phyloP scores from a whole-genome alignment of 345 rosid species.

The Euphorbia pulcherrima region DNA sequence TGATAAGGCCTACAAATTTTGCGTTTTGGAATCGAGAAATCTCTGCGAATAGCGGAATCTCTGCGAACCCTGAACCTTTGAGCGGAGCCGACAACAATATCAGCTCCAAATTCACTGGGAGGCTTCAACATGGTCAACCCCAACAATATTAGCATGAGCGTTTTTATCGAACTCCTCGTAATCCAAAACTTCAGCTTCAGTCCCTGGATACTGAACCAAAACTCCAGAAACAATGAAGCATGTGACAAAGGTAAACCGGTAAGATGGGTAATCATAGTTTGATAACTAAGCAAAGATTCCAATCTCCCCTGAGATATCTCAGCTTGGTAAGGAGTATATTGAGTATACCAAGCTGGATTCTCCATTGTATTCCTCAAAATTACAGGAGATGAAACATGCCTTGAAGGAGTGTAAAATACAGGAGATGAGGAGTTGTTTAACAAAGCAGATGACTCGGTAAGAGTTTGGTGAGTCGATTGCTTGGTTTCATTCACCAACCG shows the following conservation, averaged over 20 bases:
- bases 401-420: slow-evolving; percentile 47
- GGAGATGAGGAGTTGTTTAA: slow-evolving; percentile 32
- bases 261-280: slow-evolving; percentile 82
- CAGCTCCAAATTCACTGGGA: slow-evolving; percentile 91
- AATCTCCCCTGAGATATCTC: slow-evolving; percentile 94
- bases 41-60: too few species aligned
- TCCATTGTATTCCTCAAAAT: slow-evolving; percentile 91
- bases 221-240: slow-evolving; percentile 95
- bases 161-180: slow-evolving; percentile 79
- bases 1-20: too few species aligned
- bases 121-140: slow-evolving; percentile 94
- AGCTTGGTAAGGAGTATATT: slow-evolving; percentile 96
- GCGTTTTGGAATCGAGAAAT: too few species aligned
- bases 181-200: slow-evolving; percentile 89
- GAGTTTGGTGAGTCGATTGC: slow-evolving; percentile 24
- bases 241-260: slow-evolving; percentile 93
- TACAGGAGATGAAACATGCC: slow-evolving; percentile 81
- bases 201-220: slow-evolving; percentile 93
- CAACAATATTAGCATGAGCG: slow-evolving; percentile 84
- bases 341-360: slow-evolving; percentile 99
- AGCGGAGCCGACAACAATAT: slow-evolving; percentile 92
- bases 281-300: slow-evolving; percentile 85
- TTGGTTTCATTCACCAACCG: too few species aligned
- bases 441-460: slow-evolving; percentile 29
- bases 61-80: slow-evolving; percentile 98